Base-by-base conservation (phyloP, 2,329 filamentous ascomycete species). In the Fusarium sp. region DNA sequence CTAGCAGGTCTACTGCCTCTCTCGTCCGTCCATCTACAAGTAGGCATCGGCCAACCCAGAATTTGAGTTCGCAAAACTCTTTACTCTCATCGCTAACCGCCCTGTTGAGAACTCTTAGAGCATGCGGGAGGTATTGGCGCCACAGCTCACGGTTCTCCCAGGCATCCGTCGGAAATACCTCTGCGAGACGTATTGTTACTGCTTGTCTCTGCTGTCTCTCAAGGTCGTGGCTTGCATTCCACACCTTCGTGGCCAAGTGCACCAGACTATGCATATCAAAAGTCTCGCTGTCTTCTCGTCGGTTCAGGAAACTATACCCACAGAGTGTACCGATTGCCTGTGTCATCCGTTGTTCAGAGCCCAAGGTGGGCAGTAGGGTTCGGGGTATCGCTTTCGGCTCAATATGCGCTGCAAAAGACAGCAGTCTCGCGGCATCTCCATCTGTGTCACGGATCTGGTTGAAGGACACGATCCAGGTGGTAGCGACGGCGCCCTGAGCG, bases 231-330 rank as follows among this genome's bases (percentile, higher is more conserved):
- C n/a, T n/a, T n/a, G n/a, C n/a, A 5, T 56, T 36, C 58, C 58
- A 61, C 0, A 16, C 9, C 9, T 16, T 9, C 2, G 18, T 61
- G 16, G 58, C 51, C 5, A 31, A 4, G 7, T 56, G 18, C 0
- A 61, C 51, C 15, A 61, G 58, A 2, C 51, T 56, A 10, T 61
- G 51, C 58, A 57, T 61, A 3, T 61, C 58, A 1, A 56, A 61
- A 1, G 41, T 11, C 2, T 57, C n/a, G 2, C 27, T 10, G 2
- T 9, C 51, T 1, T 9, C 16, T 1, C 36, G 31, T 3, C 41
- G 16, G 6, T 8, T 4, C 6, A 61, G 12, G 2, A 61, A 61
- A 1, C 28, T 36, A 7, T 48, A 61, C n/a, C 43, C 18, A n/a
- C 37, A 50, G 12, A 61, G 52, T n/a, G 3, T 16, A 9, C 59